Conservation (phyloP, 345 rosid genomes). For the Physaria fendleri region DNA sequence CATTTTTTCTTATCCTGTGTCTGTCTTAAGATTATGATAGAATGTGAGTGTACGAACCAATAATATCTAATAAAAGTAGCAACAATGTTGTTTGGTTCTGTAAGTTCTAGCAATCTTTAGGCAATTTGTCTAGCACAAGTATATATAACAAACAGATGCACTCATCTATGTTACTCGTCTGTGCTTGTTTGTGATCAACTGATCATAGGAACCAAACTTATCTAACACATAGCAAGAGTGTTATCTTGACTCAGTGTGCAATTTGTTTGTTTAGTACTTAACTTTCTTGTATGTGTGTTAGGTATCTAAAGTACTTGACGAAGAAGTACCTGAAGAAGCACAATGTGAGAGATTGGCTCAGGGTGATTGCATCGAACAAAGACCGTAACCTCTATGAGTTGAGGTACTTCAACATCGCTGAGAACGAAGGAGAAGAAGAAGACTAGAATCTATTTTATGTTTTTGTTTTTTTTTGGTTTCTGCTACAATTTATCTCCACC, state of each 20-base stretch:
- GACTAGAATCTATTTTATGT: slow-evolving; percentile 34
- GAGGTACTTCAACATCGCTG: slow-evolving; percentile 94
- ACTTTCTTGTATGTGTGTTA: neutral
- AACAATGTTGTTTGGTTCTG: neutral
- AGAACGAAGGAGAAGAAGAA: slow-evolving; percentile 90
- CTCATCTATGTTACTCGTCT: too few species aligned
- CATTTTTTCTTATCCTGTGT: neutral
- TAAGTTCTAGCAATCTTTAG: neutral
- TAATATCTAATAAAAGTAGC: neutral
- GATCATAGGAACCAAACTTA: too few species aligned
- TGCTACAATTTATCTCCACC: slow-evolving; percentile 12
- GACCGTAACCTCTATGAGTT: slow-evolving; percentile 77
- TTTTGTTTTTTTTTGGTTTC: slow-evolving; percentile 14
- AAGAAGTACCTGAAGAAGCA: slow-evolving; percentile 93
- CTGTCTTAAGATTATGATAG: neutral
- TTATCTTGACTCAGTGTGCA: too few species aligned
- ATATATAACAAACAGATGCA: too few species aligned
- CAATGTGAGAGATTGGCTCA: slow-evolving; percentile 92
- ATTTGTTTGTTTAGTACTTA: neutral
- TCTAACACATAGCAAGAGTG: too few species aligned
- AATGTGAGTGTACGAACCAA: neutral
- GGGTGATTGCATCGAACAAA: slow-evolving; percentile 82
- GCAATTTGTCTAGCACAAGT: too few species aligned
- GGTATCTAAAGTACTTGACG: slow-evolving; percentile 85
- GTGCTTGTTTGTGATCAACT: too few species aligned